Evolutionary conservation across 768 basidiomycete species (phyloP).

Genomic region (Panaeolus papilionaceus): DNA sequence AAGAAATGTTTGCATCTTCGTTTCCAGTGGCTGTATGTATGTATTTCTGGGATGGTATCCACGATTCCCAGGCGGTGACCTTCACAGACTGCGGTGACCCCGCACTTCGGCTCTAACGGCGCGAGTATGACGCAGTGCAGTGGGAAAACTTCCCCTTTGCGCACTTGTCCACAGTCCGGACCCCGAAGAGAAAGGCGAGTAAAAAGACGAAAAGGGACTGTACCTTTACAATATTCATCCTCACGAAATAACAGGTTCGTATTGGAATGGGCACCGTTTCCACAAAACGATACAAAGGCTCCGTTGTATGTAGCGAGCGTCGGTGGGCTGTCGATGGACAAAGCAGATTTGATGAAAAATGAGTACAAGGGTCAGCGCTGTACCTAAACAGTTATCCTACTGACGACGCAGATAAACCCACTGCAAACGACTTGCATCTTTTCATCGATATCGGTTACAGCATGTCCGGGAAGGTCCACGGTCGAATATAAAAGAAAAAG

Average conservation of each 20-base stretch:
- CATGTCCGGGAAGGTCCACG: not conserved
- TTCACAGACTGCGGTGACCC: not conserved
- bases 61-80: slow-evolving; percentile 1
- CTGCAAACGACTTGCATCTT: not conserved
- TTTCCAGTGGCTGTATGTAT: not conserved
- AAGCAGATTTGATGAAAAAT: not conserved
- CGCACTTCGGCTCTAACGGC: slow-evolving; percentile 8
- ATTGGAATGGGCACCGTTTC: not conserved
- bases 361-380: not conserved
- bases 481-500: not conserved
- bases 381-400: not conserved
- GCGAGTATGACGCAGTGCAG: slow-evolving; percentile 7
- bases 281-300: not conserved
- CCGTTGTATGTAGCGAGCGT: not conserved
- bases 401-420: not conserved
- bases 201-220: not conserved
- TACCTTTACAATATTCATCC: not conserved
- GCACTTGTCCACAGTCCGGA: not conserved
- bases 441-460: not conserved
- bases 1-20: not conserved
- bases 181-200: not conserved
- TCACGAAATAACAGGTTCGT: slow-evolving; percentile 2
- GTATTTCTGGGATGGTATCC: not conserved
- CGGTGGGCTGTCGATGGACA: not conserved
- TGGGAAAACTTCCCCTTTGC: not conserved